A percentile compares a stretch with the other conserved stretches of the same genome.
phyloP scores from a whole-genome alignment of 2,329 filamentous ascomycete species.

The Calonectria multiphialidica region DNA sequence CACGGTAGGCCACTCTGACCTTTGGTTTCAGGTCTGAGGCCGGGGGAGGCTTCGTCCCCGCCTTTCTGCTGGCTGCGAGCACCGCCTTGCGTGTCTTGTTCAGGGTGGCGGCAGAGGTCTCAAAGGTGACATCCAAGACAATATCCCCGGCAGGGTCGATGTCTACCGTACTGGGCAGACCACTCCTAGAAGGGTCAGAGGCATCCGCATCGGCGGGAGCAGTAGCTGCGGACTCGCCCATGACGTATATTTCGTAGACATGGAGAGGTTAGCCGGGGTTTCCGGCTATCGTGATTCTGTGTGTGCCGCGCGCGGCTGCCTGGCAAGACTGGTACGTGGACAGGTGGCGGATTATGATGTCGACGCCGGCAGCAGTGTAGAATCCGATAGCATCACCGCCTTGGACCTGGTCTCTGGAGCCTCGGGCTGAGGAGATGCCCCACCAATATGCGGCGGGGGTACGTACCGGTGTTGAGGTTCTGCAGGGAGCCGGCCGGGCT shows the following conservation, averaged over 20 bases:
- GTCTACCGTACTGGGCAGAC: conserved; percentile 55
- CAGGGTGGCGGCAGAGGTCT: conserved; percentile 66
- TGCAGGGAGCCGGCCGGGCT: not conserved
- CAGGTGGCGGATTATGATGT: conserved; percentile 9
- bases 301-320: conserved; percentile 10
- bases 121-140: conserved; percentile 75
- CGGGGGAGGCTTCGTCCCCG: conserved; percentile 38
- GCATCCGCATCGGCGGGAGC: conserved; percentile 46
- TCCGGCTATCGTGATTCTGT: conserved; percentile 7
- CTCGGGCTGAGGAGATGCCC: conserved; percentile 6
- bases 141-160: conserved; percentile 73
- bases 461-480: conserved; percentile 8
- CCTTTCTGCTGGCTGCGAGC: conserved; percentile 46
- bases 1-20: conserved; percentile 67
- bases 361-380: not conserved
- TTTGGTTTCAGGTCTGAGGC: conserved; percentile 51
- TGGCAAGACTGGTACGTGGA: not conserved
- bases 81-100: conserved; percentile 56
- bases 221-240: conserved; percentile 48
- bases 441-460: conserved; percentile 19
- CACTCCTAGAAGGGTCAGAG: conserved; percentile 42
- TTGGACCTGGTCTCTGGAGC: not conserved
- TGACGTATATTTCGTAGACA: conserved; percentile 39
- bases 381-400: conserved; percentile 9
- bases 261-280: conserved; percentile 29